A percentile compares a stretch with the other conserved stretches of the same genome.
Conservation (phyloP, 192 early-diverging fungal species). For the Dissophora globulifera region DNA sequence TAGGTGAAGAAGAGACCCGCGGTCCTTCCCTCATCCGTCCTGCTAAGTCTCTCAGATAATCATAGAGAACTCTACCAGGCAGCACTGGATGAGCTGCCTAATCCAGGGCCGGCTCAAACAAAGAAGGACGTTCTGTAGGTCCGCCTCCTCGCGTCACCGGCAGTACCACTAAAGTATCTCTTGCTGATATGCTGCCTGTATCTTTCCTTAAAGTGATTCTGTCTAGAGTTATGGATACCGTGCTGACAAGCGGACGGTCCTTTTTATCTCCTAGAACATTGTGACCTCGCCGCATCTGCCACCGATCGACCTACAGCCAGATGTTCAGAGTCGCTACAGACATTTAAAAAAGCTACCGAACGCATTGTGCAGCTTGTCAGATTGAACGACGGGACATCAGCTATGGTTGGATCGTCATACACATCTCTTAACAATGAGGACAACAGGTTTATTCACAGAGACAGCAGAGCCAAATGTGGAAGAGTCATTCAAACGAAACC, state of each 20-base stretch:
- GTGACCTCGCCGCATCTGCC: neutral
- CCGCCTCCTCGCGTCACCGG: neutral
- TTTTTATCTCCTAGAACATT: slow-evolving; percentile 10
- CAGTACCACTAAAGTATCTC: neutral
- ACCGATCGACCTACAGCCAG: slow-evolving; percentile 1
- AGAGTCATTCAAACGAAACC: slow-evolving; percentile 16
- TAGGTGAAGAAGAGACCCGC: slow-evolving; percentile 12
- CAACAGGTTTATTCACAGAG: slow-evolving; percentile 14
- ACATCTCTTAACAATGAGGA: slow-evolving; percentile 24
- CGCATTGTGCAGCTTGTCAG: neutral
- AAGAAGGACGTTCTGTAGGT: slow-evolving; percentile 23
- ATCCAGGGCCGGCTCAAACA: neutral
- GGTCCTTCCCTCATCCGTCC: slow-evolving; percentile 6
- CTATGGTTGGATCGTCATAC: slow-evolving; percentile 33
- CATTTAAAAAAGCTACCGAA: neutral
- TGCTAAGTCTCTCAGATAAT: neutral
- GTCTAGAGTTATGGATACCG: slow-evolving; percentile 10
- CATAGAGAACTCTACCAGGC: slow-evolving; percentile 11
- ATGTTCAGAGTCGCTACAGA: neutral
- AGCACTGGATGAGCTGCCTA: neutral
- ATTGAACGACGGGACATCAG: slow-evolving; percentile 21
- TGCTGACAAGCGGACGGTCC: neutral
- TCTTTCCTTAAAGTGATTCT: slow-evolving; percentile 3
- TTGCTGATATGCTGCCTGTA: slow-evolving; percentile 7
- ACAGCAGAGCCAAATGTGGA: slow-evolving; percentile 14